Evolutionary conservation across 345 rosid genomes (phyloP).

Genomic region (Salix dunnii): DNA sequence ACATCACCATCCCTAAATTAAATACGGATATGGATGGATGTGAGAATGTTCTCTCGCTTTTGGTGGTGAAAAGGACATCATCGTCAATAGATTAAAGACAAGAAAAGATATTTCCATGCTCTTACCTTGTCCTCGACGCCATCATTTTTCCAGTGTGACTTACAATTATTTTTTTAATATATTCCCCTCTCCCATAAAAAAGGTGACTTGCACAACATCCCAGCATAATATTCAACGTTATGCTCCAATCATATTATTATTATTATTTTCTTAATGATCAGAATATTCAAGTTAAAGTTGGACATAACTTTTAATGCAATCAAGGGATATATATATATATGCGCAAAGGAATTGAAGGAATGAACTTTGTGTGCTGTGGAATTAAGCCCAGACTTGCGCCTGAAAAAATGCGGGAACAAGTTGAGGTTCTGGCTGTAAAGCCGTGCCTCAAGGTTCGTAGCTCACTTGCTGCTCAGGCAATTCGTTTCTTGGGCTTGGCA

Average conservation of each 20-base stretch:
- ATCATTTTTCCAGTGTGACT: too few species aligned
- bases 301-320: conserved; percentile 2
- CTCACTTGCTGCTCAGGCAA: background rate
- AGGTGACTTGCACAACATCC: background rate
- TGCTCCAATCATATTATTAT: too few species aligned
- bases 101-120: too few species aligned
- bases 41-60: background rate
- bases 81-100: too few species aligned
- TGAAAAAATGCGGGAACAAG: background rate
- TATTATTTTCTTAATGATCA: background rate
- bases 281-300: background rate
- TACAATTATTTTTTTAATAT: too few species aligned
- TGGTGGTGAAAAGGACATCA: too few species aligned
- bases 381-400: background rate
- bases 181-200: too few species aligned
- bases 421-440: background rate
- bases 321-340: background rate
- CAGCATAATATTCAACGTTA: too few species aligned
- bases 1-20: too few species aligned
- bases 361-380: conserved; percentile 9
- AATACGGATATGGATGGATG: too few species aligned
- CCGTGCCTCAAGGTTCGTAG: background rate
- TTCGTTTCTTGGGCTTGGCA: background rate
- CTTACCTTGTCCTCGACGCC: too few species aligned
- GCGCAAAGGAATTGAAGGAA: background rate